Base-by-base conservation (phyloP, 2,329 filamentous ascomycete species). In the Arachnopeziza araneosa region DNA sequence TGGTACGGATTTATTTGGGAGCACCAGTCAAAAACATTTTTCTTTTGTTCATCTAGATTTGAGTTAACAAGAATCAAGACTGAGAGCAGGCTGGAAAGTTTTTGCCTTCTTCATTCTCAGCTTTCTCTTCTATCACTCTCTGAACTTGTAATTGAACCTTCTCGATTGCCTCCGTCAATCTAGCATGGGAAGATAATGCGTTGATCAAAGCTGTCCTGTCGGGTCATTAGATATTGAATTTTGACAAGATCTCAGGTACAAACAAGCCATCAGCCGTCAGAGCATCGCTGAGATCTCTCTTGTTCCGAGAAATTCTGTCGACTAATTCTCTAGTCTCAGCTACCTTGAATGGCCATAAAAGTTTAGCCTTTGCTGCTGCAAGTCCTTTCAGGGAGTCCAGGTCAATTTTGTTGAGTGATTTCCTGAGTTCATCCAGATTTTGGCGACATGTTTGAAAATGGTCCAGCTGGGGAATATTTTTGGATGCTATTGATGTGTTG, bases 401-500 rank as follows among this genome's bases (percentile, higher is more conserved):
- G 22, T 58, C 60, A 52, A 60, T 55, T 49, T 52, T 60, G 49
- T 50, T 55, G 17, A 60, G 36, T 9, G 60, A 62, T 36, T 55
- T 60, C 22, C 52, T 62, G 24, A 60, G 52, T 23, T 52, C 54
- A 23, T 58, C 59, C n/a, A 61, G 56, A 19, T 61, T 61, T 21
- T 56, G 53, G 24, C 56, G 59, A 51, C 59, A 58, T 24, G 59
- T 61, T 22, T 61, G 59, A 24, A 61, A 61, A 56, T 61, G 59
- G 8, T 58, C 59, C 26, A 61, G 32, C 14, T 58, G 56, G 12
- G 56, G 36, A 30, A 55, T 51, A 24, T 49, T 58, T n/a, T 30
- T 24, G 14, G 59, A 22, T 24, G 22, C 54, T 53, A 19, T 17
- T 5, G 10, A 24, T 21, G 50, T 49, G 17, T 44, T 44, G 17